Base-by-base conservation (phyloP, 78 protist species). In the Chrysochromulina tobinii region DNA sequence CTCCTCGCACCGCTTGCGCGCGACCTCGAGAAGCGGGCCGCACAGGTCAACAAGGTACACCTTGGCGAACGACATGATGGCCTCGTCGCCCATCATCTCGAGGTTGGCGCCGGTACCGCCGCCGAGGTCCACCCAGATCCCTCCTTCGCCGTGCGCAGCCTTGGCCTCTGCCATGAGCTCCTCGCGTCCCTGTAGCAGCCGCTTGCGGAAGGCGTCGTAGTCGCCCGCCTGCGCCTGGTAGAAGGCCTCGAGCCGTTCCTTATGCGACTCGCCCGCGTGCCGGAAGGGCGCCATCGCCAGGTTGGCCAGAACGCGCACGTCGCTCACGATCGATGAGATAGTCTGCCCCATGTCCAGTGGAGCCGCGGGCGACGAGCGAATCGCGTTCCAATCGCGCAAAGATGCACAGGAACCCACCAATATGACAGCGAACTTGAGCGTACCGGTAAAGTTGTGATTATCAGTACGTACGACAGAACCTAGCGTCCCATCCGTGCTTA, bases 31-130 rank as follows among this genome's bases (percentile, higher is more conserved):
- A 23, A 86, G 89, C 15, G 89, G 66, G 11, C 8, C 66, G 9
- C 72, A 86, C 66, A 86, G 15, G 75, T 86, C 89, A 18, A 86
- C 89, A 23, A 86, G 17, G 57, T 64, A 86, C 18, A 86, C 50
- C 79, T 64, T 59, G 5, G 89, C 61, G 75, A 86, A 86, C 61
- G 64, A 53, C 89, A 59, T 64, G 69, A 61, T 51, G 57, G 75
- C 17, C 75, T 20, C n/a, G 73, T 67, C 73, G 5, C 73, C 73
- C 50, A 20, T 20, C 72, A 86, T 59, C 89, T 86, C 89, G 27
- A 86, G 75, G 75, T 86, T 86, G 58, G 72, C 72, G 9, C 53
- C 89, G 3, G 89, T 86, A n/a, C 89, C 89, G 69, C 89, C 89
- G 53, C 89, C 89, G 51, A 86, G 38, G 75, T 86, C 89, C 20